Evolutionary conservation across 2,329 filamentous ascomycete genomes (phyloP).

Genomic region (Alternaria arborescens): DNA sequence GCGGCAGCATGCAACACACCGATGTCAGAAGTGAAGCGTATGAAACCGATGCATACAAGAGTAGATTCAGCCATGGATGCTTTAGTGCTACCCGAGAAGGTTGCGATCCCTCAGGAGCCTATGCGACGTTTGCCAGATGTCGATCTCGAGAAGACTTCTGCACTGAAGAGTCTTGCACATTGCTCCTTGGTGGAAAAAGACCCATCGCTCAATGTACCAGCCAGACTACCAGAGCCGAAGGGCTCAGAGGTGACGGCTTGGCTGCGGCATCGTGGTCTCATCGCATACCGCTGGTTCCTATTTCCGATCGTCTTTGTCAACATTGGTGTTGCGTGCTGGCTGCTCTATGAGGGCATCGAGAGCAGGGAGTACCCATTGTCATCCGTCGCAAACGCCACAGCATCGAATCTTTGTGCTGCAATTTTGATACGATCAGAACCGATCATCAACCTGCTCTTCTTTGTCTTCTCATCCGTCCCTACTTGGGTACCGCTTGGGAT

Average conservation of each 20-base stretch:
- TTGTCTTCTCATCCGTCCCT: conserved; percentile 46
- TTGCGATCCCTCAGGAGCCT: background rate
- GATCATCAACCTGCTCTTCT: conserved; percentile 49
- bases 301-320: conserved; percentile 41
- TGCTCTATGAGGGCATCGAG: conserved; percentile 34
- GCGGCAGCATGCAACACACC: background rate
- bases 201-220: conserved; percentile 28
- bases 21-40: background rate
- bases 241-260: conserved; percentile 41
- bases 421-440: conserved; percentile 50
- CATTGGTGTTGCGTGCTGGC: conserved; percentile 36
- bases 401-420: conserved; percentile 48
- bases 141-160: conserved; percentile 21
- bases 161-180: conserved; percentile 22
- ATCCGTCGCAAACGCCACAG: conserved; percentile 48
- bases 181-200: conserved; percentile 14
- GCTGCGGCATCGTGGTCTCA: conserved; percentile 45
- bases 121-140: background rate
- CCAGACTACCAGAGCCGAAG: conserved; percentile 34
- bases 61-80: conserved; percentile 7
- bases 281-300: conserved; percentile 45
- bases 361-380: conserved; percentile 32
- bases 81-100: background rate
- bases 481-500: conserved; percentile 41
- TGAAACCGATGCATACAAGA: background rate